Base-by-base conservation (phyloP, 1,139 yeast genomes). In the Diutina catenulata region DNA sequence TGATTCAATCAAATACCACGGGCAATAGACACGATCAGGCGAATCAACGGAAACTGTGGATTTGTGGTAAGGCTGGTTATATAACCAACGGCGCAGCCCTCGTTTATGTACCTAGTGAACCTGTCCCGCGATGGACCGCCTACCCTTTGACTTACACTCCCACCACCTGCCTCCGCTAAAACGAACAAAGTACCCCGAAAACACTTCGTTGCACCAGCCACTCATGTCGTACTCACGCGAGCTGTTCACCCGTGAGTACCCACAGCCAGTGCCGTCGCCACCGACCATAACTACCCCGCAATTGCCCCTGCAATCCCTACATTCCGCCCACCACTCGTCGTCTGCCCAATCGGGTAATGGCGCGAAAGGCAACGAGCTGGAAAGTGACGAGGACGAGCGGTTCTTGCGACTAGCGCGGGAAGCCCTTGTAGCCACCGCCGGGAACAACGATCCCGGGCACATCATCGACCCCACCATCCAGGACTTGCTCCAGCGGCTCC, bases 391-490 rank as follows among this genome's bases (percentile, higher is more conserved):
- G 42, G 73, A 66, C 43, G 60, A 58, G 36, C 52, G 61, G 22
- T 67, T 67, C 42, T 56, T 65, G 27, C 51, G 65, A 25, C 48
- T 67, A 35, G 73, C 73, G 2, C 55, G 64, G 41, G 71, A 66
- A 42, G 73, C 73, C 1, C 50, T 67, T 16, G 71, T 64, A 11
- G 70, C 70, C 28, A 66, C 71, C 24, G 35, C 35, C 24, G 21
- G 25, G 4, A 19, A 18, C 18, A 26, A n/a, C 35, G 21, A 31
- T 21, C 10, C 24, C n/a, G n/a, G 13, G 6, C 35, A 31, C 8
- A 24, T 44, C 4, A 45, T 73, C 14, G 80, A 74, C 48, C 79
- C 80, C 4, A 72, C 79, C 1, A 68, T 74, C 19, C 62, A 62
- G 44, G 76, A 70, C 45, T 57, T 74, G 22, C 53, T 74, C 29